Evolutionary conservation across 140 eudicot genomes (phyloP).

Genomic region (Cichorium intybus): DNA sequence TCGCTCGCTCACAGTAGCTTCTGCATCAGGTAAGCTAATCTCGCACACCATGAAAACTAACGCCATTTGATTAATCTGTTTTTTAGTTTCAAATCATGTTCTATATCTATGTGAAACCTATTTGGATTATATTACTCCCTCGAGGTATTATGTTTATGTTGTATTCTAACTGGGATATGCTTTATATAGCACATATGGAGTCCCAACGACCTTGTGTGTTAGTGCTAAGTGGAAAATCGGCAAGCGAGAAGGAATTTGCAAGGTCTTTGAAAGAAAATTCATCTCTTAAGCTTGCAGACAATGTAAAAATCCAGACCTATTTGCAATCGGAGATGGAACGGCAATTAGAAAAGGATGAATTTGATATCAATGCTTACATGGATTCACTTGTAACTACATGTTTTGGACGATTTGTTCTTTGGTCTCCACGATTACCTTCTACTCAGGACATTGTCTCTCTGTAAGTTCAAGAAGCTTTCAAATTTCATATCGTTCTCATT

Average conservation of each 20-base stretch:
- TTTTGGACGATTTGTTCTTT: slow-evolving; percentile 55
- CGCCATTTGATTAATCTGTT: not conserved
- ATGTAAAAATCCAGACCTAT: slow-evolving; percentile 17
- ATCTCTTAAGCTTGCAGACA: slow-evolving; percentile 39
- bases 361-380: slow-evolving; percentile 33
- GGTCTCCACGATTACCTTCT: slow-evolving; percentile 62
- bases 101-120: not conserved
- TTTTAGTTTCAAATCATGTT: not conserved
- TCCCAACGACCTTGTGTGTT: slow-evolving; percentile 17
- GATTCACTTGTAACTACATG: slow-evolving; percentile 36
- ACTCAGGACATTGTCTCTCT: slow-evolving; percentile 68
- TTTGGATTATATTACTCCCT: not conserved
- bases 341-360: slow-evolving; percentile 15
- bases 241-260: slow-evolving; percentile 46
- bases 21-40: slow-evolving; percentile 15
- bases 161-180: not conserved
- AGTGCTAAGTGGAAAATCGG: slow-evolving; percentile 48
- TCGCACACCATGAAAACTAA: not conserved
- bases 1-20: slow-evolving; percentile 11
- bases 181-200: slow-evolving; percentile 29
- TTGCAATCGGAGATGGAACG: slow-evolving; percentile 34
- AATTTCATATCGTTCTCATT: not conserved
- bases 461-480: slow-evolving; percentile 27
- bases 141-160: too few species aligned
- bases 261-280: slow-evolving; percentile 31